Conservation (phyloP, 441 rosid genomes). For the Aleurites moluccanus region DNA sequence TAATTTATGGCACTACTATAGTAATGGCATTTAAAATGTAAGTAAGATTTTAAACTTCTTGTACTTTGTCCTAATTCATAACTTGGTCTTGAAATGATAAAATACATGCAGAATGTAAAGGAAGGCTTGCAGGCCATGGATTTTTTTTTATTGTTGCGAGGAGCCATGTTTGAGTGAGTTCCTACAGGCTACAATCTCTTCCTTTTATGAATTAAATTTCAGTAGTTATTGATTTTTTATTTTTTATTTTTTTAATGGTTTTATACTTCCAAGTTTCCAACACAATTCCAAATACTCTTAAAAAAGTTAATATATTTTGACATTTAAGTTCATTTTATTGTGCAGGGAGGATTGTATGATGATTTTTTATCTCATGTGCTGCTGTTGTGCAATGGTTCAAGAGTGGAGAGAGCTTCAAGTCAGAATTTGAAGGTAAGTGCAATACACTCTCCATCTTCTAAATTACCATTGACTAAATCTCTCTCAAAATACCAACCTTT, state of each 20-base stretch:
- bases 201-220: neutral
- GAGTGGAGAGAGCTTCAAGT: constrained; percentile 45
- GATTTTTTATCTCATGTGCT: constrained; percentile 47
- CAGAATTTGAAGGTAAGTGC: constrained; percentile 30
- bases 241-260: too few relatives aligned
- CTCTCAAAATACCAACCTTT: neutral
- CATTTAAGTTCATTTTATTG: neutral
- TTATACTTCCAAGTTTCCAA: too few relatives aligned
- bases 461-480: neutral
- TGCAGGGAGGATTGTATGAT: constrained; percentile 36
- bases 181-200: neutral
- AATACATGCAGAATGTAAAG: constrained; percentile 29
- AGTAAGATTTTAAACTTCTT: neutral
- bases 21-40: too few relatives aligned
- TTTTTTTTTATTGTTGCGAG: constrained; percentile 35
- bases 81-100: neutral
- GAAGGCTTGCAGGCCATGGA: constrained; percentile 35
- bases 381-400: constrained; percentile 50
- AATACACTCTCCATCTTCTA: neutral
- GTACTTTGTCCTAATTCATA: neutral
- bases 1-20: too few relatives aligned
- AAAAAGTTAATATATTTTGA: too few relatives aligned
- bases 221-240: too few relatives aligned
- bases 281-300: too few relatives aligned
- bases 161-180: constrained; percentile 47